Base-by-base conservation (phyloP, 2,329 filamentous ascomycete genomes). In the Paecilomyces fulvus region DNA sequence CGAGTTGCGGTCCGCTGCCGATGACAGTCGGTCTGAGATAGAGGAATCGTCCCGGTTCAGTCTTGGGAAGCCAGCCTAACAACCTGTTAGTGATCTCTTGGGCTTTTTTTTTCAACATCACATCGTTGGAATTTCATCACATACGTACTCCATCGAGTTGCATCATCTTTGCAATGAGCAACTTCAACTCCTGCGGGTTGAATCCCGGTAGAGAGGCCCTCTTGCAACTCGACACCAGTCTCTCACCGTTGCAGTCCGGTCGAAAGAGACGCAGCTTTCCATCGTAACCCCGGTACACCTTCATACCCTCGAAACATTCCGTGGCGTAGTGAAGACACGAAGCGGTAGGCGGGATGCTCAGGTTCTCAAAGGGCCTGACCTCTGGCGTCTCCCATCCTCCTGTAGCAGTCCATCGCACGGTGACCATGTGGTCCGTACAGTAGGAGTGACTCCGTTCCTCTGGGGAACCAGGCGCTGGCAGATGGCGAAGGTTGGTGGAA, bases 401-500 rank as follows among this genome's bases (percentile, higher is more conserved):
- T 49, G 76, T 69, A 21, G 72, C 74, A 31, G 79, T 84, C 90
- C 90, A 95, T 55, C 77, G 75, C 20, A 79, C 86, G 53, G 85
- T 86, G 65, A 94, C 79, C 90, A 96, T 95, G 79, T 96, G 92
- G 79, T 96, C 91, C 60, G 89, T 91, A 78, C 80, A 82, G 58
- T 43, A 43, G 5, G 37, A 43, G 37, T 43, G 37, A 43, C 14
- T 17, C 70, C 69, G 56, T 57, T 75, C 70, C 65, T 75, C 72
- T 1, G 70, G 64, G 6, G 73, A 76, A 46, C 72, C 69, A 5
- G 70, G 70, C 21, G 64, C 61, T 52, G 73, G 73, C 20, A 76
- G 70, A 56, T 67, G 55, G 49, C 69, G 68, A 8, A 70, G 66
- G 53, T 64, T 67, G 31, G 67, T 66, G 43, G 70, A 70, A 23